Percentiles rank a stretch among this genome's conserved stretches.
Evolutionary conservation across 169 alveolate species (phyloP).

Genomic region (Plasmodium gonderi): DNA sequence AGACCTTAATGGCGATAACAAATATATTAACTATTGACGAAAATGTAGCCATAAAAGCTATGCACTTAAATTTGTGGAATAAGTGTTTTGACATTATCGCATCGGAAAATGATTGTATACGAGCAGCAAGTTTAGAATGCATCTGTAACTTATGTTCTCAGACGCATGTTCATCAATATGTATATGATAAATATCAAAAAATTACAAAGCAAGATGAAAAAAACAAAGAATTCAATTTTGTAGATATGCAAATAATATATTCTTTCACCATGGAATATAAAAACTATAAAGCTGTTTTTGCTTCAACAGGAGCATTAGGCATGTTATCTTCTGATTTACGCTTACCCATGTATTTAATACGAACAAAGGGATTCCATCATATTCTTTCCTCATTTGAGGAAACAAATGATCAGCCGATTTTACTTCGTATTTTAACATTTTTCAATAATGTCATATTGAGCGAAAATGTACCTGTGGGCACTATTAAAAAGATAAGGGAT

Average conservation of each 20-base stretch:
- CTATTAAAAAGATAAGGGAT: constrained; percentile 12
- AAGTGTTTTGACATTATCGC: constrained; percentile 64
- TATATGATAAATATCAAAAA: constrained; percentile 67
- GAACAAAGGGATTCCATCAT: constrained; percentile 41
- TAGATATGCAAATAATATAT: constrained; percentile 65
- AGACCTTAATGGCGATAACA: constrained; percentile 68
- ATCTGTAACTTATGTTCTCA: constrained; percentile 73
- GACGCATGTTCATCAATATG: constrained; percentile 64
- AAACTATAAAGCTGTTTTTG: constrained; percentile 52
- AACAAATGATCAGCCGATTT: constrained; percentile 49
- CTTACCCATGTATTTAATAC: constrained; percentile 43
- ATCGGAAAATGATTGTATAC: constrained; percentile 51
- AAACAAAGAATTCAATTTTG: constrained; percentile 34
- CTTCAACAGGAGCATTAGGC: constrained; percentile 72
- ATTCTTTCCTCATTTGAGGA: constrained; percentile 44
- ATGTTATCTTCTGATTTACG: constrained; percentile 70
- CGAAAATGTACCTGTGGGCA: constrained; percentile 33
- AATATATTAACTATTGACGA: constrained; percentile 73
- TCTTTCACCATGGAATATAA: constrained; percentile 62
- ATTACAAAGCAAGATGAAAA: constrained; percentile 6
- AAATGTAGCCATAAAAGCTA: constrained; percentile 67
- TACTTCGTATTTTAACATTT: constrained; percentile 69
- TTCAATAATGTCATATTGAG: constrained; percentile 52
- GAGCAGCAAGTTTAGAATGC: constrained; percentile 68
- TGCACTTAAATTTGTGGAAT: constrained; percentile 59